Conservation (phyloP, 2,329 filamentous ascomycete species). For the Beauveria bassiana region DNA sequence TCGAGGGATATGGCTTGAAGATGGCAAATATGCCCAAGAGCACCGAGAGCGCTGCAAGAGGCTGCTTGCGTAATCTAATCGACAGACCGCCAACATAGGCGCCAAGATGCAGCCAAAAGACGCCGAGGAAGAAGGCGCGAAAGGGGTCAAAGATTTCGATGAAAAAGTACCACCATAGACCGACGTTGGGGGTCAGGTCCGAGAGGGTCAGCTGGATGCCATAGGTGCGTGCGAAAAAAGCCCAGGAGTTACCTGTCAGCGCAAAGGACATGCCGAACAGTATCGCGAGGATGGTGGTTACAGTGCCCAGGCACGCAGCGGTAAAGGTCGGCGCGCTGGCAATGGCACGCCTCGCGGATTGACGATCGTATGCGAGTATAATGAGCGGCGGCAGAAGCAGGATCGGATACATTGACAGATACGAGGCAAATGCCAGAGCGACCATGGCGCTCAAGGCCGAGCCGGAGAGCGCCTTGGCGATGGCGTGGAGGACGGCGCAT, state of each 20-base stretch:
- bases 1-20: constrained; percentile 95
- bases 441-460: constrained; percentile 70
- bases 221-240: constrained; percentile 84
- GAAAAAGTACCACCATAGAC: constrained; percentile 99
- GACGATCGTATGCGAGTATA: constrained; percentile 70
- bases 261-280: constrained; percentile 66
- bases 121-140: constrained; percentile 89
- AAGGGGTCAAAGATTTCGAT: constrained; percentile 99
- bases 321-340: constrained; percentile 43
- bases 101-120: constrained; percentile 94
- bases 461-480: constrained; percentile 71
- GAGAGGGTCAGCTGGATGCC: constrained; percentile 85
- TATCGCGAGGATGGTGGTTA: constrained; percentile 46
- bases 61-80: constrained; percentile 75
- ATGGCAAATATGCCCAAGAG: constrained; percentile 84
- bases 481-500: constrained; percentile 75
- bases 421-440: constrained; percentile 77
- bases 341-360: constrained; percentile 26
- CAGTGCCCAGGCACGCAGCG: constrained; percentile 41
- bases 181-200: constrained; percentile 89
- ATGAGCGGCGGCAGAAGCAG: constrained; percentile 77
- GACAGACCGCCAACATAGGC: constrained; percentile 84
- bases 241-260: constrained; percentile 71
- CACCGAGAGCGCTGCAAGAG: constrained; percentile 76
- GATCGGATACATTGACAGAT: constrained; percentile 85